A percentile compares a stretch with the other conserved stretches of the same genome.
phyloP scores from a whole-genome alignment of 164 flowering plant genomes.

The Vitis amurensis region DNA sequence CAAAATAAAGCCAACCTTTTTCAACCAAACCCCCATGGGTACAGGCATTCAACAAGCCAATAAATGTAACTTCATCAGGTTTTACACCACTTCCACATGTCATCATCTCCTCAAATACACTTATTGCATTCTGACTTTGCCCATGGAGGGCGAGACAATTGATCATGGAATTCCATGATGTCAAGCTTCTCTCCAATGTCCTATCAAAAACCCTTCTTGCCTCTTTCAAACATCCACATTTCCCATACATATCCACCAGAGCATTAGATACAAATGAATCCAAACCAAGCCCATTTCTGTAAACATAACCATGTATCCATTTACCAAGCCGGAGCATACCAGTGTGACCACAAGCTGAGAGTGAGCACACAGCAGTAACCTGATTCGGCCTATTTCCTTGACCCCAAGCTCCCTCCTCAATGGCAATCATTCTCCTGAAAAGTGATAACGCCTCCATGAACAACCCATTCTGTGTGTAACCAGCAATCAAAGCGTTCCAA shows the following conservation, averaged over 20 bases:
- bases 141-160: conserved; percentile 67
- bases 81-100: conserved; percentile 16
- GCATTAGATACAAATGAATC: conserved; percentile 44
- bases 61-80: conserved; percentile 59
- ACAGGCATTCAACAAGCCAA: conserved; percentile 66
- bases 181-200: conserved; percentile 33
- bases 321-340: conserved; percentile 65
- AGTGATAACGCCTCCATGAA: conserved; percentile 49
- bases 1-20: conserved; percentile 43
- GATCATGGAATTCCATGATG: conserved; percentile 65
- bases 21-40: conserved; percentile 63
- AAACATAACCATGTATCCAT: conserved; percentile 52
- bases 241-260: conserved; percentile 70
- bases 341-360: conserved; percentile 61
- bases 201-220: conserved; percentile 46
- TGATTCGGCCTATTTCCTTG: conserved; percentile 42
- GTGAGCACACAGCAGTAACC: conserved; percentile 42
- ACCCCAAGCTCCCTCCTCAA: neutral
- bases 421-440: conserved; percentile 43
- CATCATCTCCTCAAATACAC: conserved; percentile 53
- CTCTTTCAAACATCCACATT: conserved; percentile 57
- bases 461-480: conserved; percentile 61
- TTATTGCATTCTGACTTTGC: conserved; percentile 39
- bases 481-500: conserved; percentile 70
- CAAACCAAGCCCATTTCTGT: conserved; percentile 27